Conservation (phyloP, 345 rosid species). For the Gossypium stocksii region DNA sequence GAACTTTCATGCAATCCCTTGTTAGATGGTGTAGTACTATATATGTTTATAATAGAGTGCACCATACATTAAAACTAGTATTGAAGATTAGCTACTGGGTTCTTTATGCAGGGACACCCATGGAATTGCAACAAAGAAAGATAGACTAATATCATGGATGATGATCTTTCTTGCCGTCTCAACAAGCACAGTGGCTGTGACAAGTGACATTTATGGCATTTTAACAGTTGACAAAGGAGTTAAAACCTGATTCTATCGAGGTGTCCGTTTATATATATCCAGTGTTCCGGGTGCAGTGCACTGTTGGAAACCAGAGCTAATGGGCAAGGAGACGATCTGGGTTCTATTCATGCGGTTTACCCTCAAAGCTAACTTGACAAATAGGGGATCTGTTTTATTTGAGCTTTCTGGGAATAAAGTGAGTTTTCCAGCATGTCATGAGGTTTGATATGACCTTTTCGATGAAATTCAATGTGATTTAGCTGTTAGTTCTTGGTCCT, state of each 20-base stretch:
- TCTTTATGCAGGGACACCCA: constrained; percentile 39
- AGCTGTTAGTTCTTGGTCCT: not conserved
- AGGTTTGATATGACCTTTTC: not conserved
- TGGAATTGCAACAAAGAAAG: constrained; percentile 50
- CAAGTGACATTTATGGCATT: constrained; percentile 47
- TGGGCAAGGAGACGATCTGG: not conserved
- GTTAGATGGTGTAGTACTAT: not conserved
- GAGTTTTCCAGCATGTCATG: not conserved
- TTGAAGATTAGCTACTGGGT: not conserved
- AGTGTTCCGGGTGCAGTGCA: not conserved
- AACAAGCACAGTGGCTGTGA: constrained; percentile 56
- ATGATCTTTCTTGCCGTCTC: constrained; percentile 50
- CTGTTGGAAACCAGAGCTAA: not conserved
- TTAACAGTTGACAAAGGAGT: constrained; percentile 20
- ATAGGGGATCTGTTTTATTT: not conserved
- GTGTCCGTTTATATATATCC: not conserved
- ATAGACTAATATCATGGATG: constrained; percentile 47
- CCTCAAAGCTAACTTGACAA: not conserved
- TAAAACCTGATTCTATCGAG: constrained; percentile 21
- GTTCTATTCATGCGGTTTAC: not conserved
- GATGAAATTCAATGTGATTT: constrained; percentile 8
- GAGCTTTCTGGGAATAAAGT: not conserved
- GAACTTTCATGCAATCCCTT: too few relatives aligned
- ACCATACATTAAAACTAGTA: not conserved
- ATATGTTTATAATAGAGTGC: not conserved